Evolutionary conservation across 192 early-diverging fungal genomes (phyloP).

Genomic region (Lunasporangiospora selenospora): DNA sequence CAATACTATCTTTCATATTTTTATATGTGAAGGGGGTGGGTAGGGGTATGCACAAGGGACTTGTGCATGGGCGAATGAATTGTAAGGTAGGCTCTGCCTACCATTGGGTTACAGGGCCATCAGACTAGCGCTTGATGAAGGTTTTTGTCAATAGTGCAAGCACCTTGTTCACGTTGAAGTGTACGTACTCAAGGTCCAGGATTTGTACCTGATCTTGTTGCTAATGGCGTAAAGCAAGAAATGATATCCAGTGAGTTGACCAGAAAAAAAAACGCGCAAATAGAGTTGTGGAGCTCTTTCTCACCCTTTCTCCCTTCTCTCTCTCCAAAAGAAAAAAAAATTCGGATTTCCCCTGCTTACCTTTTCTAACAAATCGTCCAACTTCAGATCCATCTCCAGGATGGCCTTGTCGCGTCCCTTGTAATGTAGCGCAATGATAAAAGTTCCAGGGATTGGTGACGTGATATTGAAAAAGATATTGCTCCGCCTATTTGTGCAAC

Average conservation of each 20-base stretch:
- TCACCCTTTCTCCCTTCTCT: too few species aligned
- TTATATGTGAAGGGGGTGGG: background rate
- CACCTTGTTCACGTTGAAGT: slow-evolving; percentile 84
- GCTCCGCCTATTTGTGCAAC: slow-evolving; percentile 55
- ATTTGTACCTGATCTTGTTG: slow-evolving; percentile 90
- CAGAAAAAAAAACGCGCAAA: background rate
- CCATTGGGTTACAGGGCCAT: too few species aligned
- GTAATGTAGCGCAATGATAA: slow-evolving; percentile 88
- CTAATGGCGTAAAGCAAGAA: slow-evolving; percentile 46
- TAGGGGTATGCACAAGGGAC: background rate
- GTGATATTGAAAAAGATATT: slow-evolving; percentile 92
- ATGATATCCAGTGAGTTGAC: too few species aligned
- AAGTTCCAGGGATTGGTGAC: slow-evolving; percentile 88
- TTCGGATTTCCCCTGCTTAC: slow-evolving; percentile 44
- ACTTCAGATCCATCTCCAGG: slow-evolving; percentile 94
- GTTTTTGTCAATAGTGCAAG: slow-evolving; percentile 84
- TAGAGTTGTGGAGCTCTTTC: too few species aligned
- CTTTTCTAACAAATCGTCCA: slow-evolving; percentile 84
- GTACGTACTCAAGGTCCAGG: slow-evolving; percentile 93
- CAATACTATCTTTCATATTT: too few species aligned
- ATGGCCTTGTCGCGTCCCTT: slow-evolving; percentile 93
- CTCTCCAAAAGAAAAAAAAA: slow-evolving; percentile 54
- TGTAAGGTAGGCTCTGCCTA: background rate
- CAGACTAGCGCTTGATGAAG: slow-evolving; percentile 63
- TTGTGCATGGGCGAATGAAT: background rate